Evolutionary conservation across 2,329 filamentous ascomycete genomes (phyloP), one percentile per base, ranked within the genome.

Genomic region (Clarireedia sp.): DNA sequence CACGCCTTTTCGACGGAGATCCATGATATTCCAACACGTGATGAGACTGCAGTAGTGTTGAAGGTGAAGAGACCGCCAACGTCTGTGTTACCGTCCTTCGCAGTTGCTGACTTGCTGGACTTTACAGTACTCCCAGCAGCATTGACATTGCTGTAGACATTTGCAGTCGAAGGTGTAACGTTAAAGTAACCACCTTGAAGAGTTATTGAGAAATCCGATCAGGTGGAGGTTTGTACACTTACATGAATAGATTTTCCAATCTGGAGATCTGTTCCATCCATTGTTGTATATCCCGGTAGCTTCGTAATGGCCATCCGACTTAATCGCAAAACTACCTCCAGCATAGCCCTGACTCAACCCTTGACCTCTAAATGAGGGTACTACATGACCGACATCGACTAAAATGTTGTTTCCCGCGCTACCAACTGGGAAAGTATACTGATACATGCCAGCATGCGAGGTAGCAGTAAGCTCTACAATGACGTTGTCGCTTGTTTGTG

Each of bases 161-260:
- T 38, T 2, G 60, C 59, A 7, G 54, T 12, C 2, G 48, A 44
- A 26, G 63, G 58, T 10, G 62, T 62, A 16, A 57, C 53, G 41
- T 64, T 62, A 16, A 65, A 66, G 29, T 64, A 60, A 1, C 64
- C 62, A 48, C 64, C 64, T 64, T 12, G 1, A 51, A 26, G 46
- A 3, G 37, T 58, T 10, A 59, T 57, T 19, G 14, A 21, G 36
- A 12, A 47, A n/a, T n/a, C 36, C 33, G 9, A 21, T 16, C 33
- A 16, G 40, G 50, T 70, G 63, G 23, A 43, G n/a, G 21, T 23
- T 56, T 62, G 17, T 70, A 73, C 8, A 74, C 59, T 49, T 83
- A 64, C 84, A 86, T 67, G 82, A 82, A 63, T 79, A 80, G 12
- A 84, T 79, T 0, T 73, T 79, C 81, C 81, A 87, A 47, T 80